phyloP scores from a whole-genome alignment of 2,329 filamentous ascomycete species.

The Scedosporium dehoogii region DNA sequence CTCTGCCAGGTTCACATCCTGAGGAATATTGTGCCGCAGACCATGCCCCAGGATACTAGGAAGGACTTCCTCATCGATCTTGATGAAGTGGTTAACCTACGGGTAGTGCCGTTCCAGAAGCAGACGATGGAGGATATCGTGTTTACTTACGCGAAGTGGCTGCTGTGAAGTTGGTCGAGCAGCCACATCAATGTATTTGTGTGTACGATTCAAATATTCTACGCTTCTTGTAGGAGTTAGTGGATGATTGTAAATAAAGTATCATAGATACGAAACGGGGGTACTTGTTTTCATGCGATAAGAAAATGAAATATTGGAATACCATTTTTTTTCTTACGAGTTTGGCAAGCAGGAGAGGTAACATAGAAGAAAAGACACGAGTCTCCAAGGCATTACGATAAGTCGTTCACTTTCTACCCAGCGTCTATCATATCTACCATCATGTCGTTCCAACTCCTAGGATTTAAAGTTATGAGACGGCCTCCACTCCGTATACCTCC shows the following conservation, averaged over 20 bases:
- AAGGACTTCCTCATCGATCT: slow-evolving; percentile 85
- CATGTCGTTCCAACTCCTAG: background rate
- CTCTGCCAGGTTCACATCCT: slow-evolving; percentile 84
- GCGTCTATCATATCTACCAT: background rate
- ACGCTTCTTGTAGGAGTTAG: too few species aligned
- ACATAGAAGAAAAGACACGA: background rate
- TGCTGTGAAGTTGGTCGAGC: slow-evolving; percentile 23
- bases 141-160: slow-evolving; percentile 82
- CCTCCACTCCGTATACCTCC: slow-evolving; percentile 7
- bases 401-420: background rate
- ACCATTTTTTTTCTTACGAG: background rate
- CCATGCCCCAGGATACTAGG: slow-evolving; percentile 61
- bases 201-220: background rate
- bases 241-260: background rate
- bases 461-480: slow-evolving; percentile 2
- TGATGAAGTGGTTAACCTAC: slow-evolving; percentile 74
- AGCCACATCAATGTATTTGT: too few species aligned
- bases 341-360: background rate
- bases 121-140: slow-evolving; percentile 73
- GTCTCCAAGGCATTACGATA: background rate
- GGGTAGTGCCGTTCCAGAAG: slow-evolving; percentile 67
- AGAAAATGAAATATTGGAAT: slow-evolving; percentile 1
- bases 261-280: background rate
- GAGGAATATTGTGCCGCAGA: slow-evolving; percentile 50
- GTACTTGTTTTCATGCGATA: too few species aligned